Base-by-base conservation (phyloP, 2,329 filamentous ascomycete species). In the Penicillium sclerotigenum region DNA sequence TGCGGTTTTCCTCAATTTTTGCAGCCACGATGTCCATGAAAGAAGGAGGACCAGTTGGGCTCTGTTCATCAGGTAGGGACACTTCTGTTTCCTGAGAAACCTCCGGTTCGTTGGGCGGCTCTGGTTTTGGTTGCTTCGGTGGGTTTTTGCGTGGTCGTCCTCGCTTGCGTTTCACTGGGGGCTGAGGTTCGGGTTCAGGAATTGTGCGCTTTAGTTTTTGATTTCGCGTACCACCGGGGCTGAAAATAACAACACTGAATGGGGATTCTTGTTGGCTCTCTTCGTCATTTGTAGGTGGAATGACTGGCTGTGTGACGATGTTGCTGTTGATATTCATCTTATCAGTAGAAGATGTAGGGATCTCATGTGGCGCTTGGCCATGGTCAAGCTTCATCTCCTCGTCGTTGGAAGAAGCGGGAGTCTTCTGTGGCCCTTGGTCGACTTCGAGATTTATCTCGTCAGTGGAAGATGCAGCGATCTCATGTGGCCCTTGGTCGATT, bases 151-250 rank as follows among this genome's bases (percentile, higher is more conserved):
- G 43, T 8, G 58, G 56, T 18, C 52, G 52, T 14, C 64, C 61
- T 34, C 54, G 53, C 43, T 54, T 57, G 11, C 61, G 59, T 48
- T 66, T 66, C 16, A 50, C 33, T 36, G 58, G 53, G n/a, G 64
- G 52, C n/a, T 64, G 56, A 16, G 52, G 29, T 33, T 52, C 46
- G 13, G 61, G 53, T 18, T 52, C 47, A 13, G 61, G 50, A 22
- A 50, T 50, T 8, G 52, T 34, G 18, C 62, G 62, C 34, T 66
- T 66, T 28, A 42, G 24, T 6, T 11, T 59, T 22, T 6, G 22
- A n/a, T 8, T 36, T 50, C 16, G 22, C 2, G 16, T 45, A 33
- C 38, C 8, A 18, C 22, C 34, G 2, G 52, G 56, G 22, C 57
- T 65, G 28, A 53, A 22, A 24, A 65, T 59, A 34, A 65, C 40